phyloP scores from a whole-genome alignment of 768 basidiomycete genomes.

The Russula griseocarnosa region DNA sequence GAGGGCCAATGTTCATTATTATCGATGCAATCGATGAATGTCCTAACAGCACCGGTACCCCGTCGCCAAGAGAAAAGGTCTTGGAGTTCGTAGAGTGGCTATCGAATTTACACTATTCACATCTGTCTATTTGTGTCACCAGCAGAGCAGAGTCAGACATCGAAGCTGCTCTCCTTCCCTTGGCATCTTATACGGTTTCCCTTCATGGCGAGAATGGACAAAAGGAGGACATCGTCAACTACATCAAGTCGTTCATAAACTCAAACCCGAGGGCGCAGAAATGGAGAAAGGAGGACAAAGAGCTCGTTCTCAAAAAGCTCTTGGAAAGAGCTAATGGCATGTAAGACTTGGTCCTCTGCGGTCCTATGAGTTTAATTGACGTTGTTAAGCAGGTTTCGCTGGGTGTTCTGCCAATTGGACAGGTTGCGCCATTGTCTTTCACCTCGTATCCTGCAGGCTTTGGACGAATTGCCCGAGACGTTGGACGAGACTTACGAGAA shows the following conservation, averaged over 20 bases:
- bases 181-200: neutral
- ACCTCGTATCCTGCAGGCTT: neutral
- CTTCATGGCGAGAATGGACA: neutral
- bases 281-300: neutral
- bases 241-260: neutral
- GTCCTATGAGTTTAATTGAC: neutral
- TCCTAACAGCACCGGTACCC: too few species aligned
- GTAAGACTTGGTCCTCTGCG: neutral
- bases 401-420: slow-evolving; percentile 7
- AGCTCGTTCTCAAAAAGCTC: neutral
- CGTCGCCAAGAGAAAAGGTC: neutral
- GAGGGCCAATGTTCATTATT: neutral
- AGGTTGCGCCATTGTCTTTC: neutral
- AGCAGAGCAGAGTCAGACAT: slow-evolving; percentile 1
- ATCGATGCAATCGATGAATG: neutral
- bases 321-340: neutral
- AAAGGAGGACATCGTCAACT: neutral
- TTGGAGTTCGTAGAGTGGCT: neutral
- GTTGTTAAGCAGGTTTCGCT: neutral
- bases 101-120: neutral
- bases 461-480: neutral
- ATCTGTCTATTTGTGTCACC: neutral
- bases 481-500: slow-evolving; percentile 4
- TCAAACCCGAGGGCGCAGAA: neutral
- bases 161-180: neutral